Evolutionary conservation across 176 grass and related monocot genomes (phyloP).

Genomic region (Ensete ventricosum): DNA sequence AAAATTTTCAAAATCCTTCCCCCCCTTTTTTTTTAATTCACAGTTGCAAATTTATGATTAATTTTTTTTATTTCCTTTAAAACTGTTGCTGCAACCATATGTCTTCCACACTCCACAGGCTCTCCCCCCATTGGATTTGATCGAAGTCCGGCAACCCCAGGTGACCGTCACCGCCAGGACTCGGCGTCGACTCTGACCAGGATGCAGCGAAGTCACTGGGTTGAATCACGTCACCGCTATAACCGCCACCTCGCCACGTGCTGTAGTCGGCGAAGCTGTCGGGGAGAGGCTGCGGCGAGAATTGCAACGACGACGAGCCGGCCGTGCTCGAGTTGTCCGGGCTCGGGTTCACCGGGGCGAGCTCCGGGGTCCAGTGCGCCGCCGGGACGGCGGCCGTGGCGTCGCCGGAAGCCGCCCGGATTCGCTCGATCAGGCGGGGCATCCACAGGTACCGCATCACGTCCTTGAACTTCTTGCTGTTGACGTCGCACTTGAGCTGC

Average conservation of each 20-base stretch:
- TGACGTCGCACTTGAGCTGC: conserved; percentile 96
- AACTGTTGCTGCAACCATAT: conserved; percentile 49
- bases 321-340: conserved; percentile 49
- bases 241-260: neutral
- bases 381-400: conserved; percentile 9
- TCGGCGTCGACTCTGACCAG: conserved; percentile 43
- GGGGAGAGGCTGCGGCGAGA: conserved; percentile 24
- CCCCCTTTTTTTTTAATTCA: neutral
- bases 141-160: conserved; percentile 60
- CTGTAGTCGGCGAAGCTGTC: conserved; percentile 14
- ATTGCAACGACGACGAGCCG: conserved; percentile 44
- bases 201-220: conserved; percentile 18
- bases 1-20: neutral
- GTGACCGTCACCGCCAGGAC: conserved; percentile 31
- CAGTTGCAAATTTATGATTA: neutral
- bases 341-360: conserved; percentile 29
- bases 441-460: conserved; percentile 97
- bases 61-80: neutral
- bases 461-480: conserved; percentile 97
- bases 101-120: conserved; percentile 67
- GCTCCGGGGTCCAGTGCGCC: neutral
- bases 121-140: conserved; percentile 49
- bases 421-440: conserved; percentile 85
- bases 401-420: conserved; percentile 23
- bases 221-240: conserved; percentile 7